Conservation (phyloP, 2,329 filamentous ascomycete genomes). For the Penicillium fuscoglaucum region DNA sequence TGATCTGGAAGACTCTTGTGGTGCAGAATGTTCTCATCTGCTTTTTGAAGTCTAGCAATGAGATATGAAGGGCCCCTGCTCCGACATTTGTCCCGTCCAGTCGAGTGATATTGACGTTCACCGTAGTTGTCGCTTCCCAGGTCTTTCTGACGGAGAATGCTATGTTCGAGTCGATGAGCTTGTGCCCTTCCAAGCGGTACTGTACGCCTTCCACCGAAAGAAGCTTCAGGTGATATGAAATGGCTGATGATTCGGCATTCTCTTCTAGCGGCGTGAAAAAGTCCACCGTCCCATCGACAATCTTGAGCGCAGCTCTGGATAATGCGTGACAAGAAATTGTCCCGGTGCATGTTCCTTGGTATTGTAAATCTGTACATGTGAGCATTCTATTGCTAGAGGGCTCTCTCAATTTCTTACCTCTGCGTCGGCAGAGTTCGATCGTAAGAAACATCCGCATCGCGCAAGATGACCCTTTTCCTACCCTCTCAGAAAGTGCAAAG, state of each 20-base stretch:
- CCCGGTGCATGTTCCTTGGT: slow-evolving; percentile 1
- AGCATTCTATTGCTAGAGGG: background rate
- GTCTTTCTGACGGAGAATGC: slow-evolving; percentile 14
- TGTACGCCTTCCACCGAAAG: background rate
- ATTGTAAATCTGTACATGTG: background rate
- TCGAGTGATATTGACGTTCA: slow-evolving; percentile 12
- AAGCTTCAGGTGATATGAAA: slow-evolving; percentile 3
- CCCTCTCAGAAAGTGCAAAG: background rate
- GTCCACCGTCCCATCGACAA: background rate
- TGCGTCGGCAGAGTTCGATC: background rate
- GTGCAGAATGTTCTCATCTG: slow-evolving; percentile 14
- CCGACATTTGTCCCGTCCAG: slow-evolving; percentile 3
- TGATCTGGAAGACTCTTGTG: background rate
- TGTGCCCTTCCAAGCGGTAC: slow-evolving; percentile 9
- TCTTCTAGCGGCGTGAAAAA: background rate
- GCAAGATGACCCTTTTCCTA: slow-evolving; percentile 1
- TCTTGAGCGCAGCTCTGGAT: background rate
- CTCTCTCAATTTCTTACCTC: background rate
- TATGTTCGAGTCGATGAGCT: slow-evolving; percentile 7
- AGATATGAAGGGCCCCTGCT: no score
- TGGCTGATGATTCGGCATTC: background rate
- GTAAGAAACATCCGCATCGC: slow-evolving; percentile 1
- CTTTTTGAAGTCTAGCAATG: slow-evolving; percentile 8
- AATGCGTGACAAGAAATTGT: background rate
- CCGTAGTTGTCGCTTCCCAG: slow-evolving; percentile 19